A percentile compares a stretch with the other conserved stretches of the same genome.
Evolutionary conservation across 2,329 filamentous ascomycete species (phyloP).

Genomic region (Cladosporium austrohemisphaericum): DNA sequence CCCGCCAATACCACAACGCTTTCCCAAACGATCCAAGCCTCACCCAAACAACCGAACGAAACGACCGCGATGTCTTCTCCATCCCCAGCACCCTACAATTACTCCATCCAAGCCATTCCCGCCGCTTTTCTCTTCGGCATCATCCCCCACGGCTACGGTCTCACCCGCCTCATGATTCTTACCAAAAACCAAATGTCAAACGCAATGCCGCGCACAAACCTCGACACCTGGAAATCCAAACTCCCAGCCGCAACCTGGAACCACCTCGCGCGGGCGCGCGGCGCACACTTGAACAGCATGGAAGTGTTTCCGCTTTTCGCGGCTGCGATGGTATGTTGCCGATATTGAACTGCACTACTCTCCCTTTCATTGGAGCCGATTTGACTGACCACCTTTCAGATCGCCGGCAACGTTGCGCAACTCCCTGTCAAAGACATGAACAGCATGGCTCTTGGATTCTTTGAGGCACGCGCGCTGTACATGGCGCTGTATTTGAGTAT

Average conservation of each 20-base stretch:
- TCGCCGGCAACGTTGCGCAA: slow-evolving; percentile 24
- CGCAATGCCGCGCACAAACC: slow-evolving; percentile 25
- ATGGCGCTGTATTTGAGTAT: slow-evolving; percentile 23
- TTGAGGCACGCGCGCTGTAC: slow-evolving; percentile 22
- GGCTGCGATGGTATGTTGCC: slow-evolving; percentile 33
- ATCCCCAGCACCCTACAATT: slow-evolving; percentile 19
- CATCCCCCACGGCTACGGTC: slow-evolving; percentile 24
- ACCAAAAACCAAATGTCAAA: slow-evolving; percentile 22
- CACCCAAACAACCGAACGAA: too few relatives aligned
- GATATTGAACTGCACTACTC: too few relatives aligned
- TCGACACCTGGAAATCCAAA: slow-evolving; percentile 25
- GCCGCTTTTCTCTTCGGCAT: slow-evolving; percentile 24
- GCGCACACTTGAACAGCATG: slow-evolving; percentile 46
- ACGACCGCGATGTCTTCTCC: neutral
- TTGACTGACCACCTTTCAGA: neutral
- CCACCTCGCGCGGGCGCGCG: slow-evolving; percentile 23
- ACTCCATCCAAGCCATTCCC: slow-evolving; percentile 24
- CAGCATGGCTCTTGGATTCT: slow-evolving; percentile 21
- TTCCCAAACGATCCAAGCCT: too few relatives aligned
- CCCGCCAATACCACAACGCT: too few relatives aligned
- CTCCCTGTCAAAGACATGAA: slow-evolving; percentile 24
- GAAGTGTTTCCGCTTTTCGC: slow-evolving; percentile 42
- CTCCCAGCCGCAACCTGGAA: slow-evolving; percentile 24
- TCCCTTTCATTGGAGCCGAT: neutral
- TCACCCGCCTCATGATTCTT: slow-evolving; percentile 24